Evolutionary conservation across 495 filamentous ascomycete genomes (phyloP).

Genomic region (Neurospora sp.): DNA sequence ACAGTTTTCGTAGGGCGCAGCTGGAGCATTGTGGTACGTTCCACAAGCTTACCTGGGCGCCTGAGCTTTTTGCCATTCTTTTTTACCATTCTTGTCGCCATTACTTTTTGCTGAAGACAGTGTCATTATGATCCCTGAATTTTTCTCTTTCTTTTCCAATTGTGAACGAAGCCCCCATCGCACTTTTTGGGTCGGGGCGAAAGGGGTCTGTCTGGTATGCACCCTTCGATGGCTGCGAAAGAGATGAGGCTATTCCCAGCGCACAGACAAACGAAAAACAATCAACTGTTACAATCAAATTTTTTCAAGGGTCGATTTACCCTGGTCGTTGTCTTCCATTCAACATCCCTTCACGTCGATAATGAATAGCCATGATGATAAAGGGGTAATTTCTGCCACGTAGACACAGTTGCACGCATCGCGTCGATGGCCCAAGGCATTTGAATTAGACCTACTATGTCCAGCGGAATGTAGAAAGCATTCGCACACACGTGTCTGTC

Average conservation of each 20-base stretch:
- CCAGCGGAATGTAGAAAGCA: not conserved
- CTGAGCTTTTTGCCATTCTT: not conserved
- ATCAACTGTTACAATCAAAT: not conserved
- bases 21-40: not conserved
- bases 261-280: not conserved
- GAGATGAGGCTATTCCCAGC: not conserved
- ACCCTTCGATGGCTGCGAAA: not conserved
- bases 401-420: not conserved
- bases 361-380: not conserved
- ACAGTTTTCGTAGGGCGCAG: not conserved
- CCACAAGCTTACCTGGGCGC: not conserved
- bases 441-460: not conserved
- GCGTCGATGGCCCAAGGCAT: not conserved
- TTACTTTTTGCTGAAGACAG: not conserved
- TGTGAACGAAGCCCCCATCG: not conserved
- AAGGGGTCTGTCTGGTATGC: not conserved
- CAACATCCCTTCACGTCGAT: not conserved
- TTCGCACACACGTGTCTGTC: not conserved
- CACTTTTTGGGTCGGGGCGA: not conserved
- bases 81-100: not conserved
- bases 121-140: not conserved
- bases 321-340: not conserved
- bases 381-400: not conserved
- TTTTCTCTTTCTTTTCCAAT: not conserved
- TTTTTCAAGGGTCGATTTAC: not conserved